Percentiles rank a stretch among this genome's conserved stretches.
Evolutionary conservation across 2,329 filamentous ascomycete genomes (phyloP).

Genomic region (Aspergillus amoenus): DNA sequence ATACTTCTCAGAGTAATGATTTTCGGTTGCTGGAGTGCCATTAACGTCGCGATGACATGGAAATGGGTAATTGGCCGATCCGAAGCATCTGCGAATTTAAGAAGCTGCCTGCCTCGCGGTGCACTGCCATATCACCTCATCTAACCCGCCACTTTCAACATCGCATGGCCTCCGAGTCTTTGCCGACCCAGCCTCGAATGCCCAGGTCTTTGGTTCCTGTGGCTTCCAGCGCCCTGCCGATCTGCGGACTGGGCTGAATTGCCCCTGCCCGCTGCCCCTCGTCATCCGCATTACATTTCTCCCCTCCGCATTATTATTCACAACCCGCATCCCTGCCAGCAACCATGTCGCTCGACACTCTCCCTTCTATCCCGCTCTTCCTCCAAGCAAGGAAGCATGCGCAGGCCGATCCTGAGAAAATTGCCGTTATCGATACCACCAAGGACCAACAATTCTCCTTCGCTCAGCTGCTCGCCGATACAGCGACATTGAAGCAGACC

Average conservation of each 20-base stretch:
- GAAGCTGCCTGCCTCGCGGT: neutral
- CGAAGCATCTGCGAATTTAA: neutral
- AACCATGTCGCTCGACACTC: slow-evolving; percentile 20
- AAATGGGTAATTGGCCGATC: neutral
- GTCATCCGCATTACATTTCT: neutral
- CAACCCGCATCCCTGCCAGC: neutral
- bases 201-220: neutral
- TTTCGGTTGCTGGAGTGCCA: neutral
- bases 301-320: neutral
- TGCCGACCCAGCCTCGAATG: neutral
- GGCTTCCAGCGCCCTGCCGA: neutral
- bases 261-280: neutral
- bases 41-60: neutral
- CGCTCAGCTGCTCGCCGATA: slow-evolving; percentile 41
- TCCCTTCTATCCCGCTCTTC: slow-evolving; percentile 43
- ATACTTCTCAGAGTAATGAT: neutral
- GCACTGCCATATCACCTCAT: neutral
- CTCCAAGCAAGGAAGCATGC: slow-evolving; percentile 37
- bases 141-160: neutral
- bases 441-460: slow-evolving; percentile 43
- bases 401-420: slow-evolving; percentile 31
- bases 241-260: neutral
- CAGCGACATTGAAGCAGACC: slow-evolving; percentile 34
- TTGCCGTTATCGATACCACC: slow-evolving; percentile 40
- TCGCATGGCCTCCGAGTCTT: neutral